Evolutionary conservation across 1,284 basidiomycete genomes (phyloP), one percentile per base, ranked within the genome.

Genomic region (Sporisorium iseilematis-ciliati): DNA sequence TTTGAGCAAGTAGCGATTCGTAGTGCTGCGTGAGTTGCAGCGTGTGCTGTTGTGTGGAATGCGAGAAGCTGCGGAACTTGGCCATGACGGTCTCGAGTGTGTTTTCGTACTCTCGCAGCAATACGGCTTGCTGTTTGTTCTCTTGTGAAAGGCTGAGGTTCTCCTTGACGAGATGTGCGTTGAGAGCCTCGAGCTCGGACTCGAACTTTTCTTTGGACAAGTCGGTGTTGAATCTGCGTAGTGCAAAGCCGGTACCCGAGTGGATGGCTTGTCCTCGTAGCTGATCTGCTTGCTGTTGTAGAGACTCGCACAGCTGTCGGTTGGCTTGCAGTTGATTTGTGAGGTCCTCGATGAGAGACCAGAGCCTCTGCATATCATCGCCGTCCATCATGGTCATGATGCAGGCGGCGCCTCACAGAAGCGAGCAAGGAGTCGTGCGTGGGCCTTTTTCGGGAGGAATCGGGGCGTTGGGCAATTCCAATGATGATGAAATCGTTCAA

Each of bases 11-110:
- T 6, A 97, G 88, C 4, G 89, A 87, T 82, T 97, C 94, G 87
- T 99, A 99, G 86, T 99, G 95, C 55, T 91, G 90, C 57, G 92
- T 93, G 14, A 98, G 87, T 0, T 92, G 92, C 12, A 93, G 88
- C 80, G 97, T 94, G 85, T 98, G 94, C 78, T 92, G 92, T 82
- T 96, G 93, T 0, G 94, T 93, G 18, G 96, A 93, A 77, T 93
- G 88, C 92, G 97, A 83, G 82, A 97, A 92, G 70, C 91, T 92
- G 57, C 95, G 90, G 85, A 98, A 98, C 87, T 97, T 97, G 65
- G 90, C 88, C 96, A 99, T 98, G 84, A 99, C 92, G 38, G 91
- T 94, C 83, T 98, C 95, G 87, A 99, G 89, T 1, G 95, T 97
- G 69, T 89, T 89, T 85, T 99, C 96, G 84, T 97, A 96, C 86